Evolutionary conservation across 1,139 yeast species (phyloP).

Genomic region (Diutina scorzettiae): DNA sequence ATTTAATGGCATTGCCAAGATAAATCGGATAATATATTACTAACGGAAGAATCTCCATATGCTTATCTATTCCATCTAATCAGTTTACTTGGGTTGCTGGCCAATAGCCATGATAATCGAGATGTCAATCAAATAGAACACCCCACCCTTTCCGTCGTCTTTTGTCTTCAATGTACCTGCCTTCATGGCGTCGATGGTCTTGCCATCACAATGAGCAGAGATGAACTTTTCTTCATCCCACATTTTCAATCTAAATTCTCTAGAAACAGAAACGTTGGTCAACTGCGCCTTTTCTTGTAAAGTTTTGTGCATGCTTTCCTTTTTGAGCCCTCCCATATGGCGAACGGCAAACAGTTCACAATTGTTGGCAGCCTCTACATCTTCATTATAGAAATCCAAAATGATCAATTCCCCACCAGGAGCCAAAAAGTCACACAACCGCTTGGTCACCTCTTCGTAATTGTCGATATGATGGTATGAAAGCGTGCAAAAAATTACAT

Average conservation of each 20-base stretch:
- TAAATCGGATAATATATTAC: no score
- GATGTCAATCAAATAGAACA: background rate
- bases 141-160: background rate
- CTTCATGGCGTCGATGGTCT: background rate
- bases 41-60: no score
- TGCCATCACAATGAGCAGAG: background rate
- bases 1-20: no score
- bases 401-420: slow-evolving; percentile 25
- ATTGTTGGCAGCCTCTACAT: slow-evolving; percentile 13
- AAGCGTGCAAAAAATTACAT: slow-evolving; percentile 24
- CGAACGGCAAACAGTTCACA: background rate
- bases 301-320: background rate
- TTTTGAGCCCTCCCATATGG: slow-evolving; percentile 5
- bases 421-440: slow-evolving; percentile 21
- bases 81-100: no score
- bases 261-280: background rate
- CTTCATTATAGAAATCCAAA: slow-evolving; percentile 26
- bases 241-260: background rate
- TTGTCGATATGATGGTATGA: slow-evolving; percentile 30
- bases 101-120: slow-evolving; percentile 5
- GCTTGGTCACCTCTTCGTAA: slow-evolving; percentile 19
- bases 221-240: slow-evolving; percentile 1
- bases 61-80: no score
- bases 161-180: background rate
- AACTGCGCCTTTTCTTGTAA: background rate